Evolutionary conservation across 2,329 filamentous ascomycete genomes (phyloP), one percentile per base, ranked within the genome.

Genomic region (Pyrenophora graminea): DNA sequence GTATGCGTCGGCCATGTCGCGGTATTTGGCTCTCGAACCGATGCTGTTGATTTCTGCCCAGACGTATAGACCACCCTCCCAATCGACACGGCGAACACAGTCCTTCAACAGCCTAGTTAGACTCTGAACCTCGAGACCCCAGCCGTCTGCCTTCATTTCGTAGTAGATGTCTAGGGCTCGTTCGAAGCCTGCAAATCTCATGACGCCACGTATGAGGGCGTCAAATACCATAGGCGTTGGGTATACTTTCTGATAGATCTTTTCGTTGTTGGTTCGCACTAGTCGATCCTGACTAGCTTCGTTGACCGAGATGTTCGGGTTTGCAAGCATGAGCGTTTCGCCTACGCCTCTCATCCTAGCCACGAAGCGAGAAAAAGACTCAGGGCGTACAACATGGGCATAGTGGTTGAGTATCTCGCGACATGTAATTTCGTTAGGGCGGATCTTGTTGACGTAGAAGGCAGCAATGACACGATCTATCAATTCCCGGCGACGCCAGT

Each of bases 401-500:
- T 75, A 77, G 59, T 76, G 68, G 17, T 70, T 63, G 13, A 80
- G 68, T 5, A 79, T 71, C 15, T 71, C 64, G 3, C 66, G 62
- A 42, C 75, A 70, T 2, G 76, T 76, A 18, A 75, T 66, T 55
- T 80, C 78, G 51, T 80, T 80, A 0, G 75, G 74, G 0, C 78
- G 72, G 10, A 78, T 70, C 31, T 76, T 71, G 32, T 71, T 71
- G 18, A 56, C 58, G 5, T 75, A 62, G 13, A 75, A 57, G 3
- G 64, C 61, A 1, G 61, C 38, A 19, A 75, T 69, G 18, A 74
- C 61, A 31, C 55, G 34, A 30, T 69, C 58, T n/a, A 65, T 57
- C 33, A 74, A 45, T 1, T 56, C 45, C 9, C 50, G 52, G n/a
- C 56, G 60, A 33, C 62, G 51, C 60, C 66, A 70, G 30, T 62